Conservation (phyloP, 108 stramenopile genomes). For the Nitzschia sp. region DNA sequence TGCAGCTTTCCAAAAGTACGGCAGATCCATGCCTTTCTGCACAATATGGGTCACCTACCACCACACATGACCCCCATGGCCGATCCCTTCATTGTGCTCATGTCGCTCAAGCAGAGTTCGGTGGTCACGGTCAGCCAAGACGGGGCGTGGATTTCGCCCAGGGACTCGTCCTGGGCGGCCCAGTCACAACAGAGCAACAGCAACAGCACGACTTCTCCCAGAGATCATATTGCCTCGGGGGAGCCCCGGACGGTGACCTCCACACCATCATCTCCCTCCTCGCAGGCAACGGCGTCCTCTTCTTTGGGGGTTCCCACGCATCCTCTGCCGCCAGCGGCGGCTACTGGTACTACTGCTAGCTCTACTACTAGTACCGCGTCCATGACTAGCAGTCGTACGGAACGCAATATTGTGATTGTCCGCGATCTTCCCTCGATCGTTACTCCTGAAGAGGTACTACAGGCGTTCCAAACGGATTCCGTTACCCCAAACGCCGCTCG, state of each 20-base stretch:
- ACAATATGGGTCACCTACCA: neutral
- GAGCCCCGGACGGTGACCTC: conserved; percentile 6
- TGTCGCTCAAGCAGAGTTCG: conserved; percentile 41
- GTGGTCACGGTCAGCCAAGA: conserved; percentile 48
- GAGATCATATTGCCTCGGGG: neutral
- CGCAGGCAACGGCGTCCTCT: conserved; percentile 4
- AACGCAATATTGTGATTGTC: conserved; percentile 1
- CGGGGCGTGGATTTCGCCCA: conserved; percentile 55
- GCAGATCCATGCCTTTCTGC: conserved; percentile 34
- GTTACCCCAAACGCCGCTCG: neutral
- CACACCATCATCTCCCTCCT: conserved; percentile 16
- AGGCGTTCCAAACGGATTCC: neutral
- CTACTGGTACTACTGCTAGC: neutral
- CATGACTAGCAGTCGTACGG: neutral
- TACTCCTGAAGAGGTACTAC: neutral
- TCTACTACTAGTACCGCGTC: neutral
- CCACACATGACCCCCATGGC: conserved; percentile 25
- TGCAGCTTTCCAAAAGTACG: conserved; percentile 61
- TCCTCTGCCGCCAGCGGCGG: conserved; percentile 12
- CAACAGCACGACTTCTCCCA: neutral
- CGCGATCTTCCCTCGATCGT: neutral
- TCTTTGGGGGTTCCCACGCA: conserved; percentile 11
- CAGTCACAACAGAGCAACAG: neutral
- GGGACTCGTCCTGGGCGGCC: neutral
- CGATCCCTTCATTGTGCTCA: conserved; percentile 30